Percentiles rank a stretch among this genome's conserved stretches.
These are phyloP conservation scores for Zelonia costaricensis DNA, from an alignment of 208 protist species.

Conservation along the genomic window DNA sequence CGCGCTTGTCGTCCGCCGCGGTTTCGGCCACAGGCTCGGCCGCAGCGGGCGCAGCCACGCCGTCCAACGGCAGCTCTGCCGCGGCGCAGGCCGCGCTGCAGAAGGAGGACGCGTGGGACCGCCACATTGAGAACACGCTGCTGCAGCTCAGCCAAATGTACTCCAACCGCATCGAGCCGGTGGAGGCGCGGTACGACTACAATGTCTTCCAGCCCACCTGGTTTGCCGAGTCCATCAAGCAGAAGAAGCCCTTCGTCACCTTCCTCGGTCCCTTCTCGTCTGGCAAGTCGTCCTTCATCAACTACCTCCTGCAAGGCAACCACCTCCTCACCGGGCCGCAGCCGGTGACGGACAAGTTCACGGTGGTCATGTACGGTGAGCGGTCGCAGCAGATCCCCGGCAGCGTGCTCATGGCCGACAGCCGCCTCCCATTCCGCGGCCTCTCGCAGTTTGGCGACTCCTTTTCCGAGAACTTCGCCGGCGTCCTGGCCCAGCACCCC, in stretches of 20 bases:
- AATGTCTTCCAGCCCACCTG: constrained; percentile 55
- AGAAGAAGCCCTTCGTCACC: constrained; percentile 78
- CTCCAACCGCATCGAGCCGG: constrained; percentile 52
- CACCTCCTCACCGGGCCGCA: constrained; percentile 92
- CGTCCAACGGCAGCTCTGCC: not conserved
- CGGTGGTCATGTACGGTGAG: constrained; percentile 92
- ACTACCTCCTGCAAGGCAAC: constrained; percentile 89
- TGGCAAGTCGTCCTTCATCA: constrained; percentile 96
- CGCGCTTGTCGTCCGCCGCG: not conserved
- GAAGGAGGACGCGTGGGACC: constrained; percentile 60
- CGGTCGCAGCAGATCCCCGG: constrained; percentile 84
- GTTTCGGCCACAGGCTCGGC: not conserved
- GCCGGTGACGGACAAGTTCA: constrained; percentile 95
- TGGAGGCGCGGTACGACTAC: constrained; percentile 75
- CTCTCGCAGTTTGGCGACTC: constrained; percentile 86
- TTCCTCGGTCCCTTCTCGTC: constrained; percentile 90
- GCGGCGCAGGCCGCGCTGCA: not conserved
- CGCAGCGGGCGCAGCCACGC: not conserved
- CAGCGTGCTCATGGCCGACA: constrained; percentile 82
- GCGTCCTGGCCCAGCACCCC: constrained; percentile 68
- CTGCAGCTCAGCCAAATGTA: constrained; percentile 56
- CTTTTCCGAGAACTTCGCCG: constrained; percentile 90
- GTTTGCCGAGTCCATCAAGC: constrained; percentile 76
- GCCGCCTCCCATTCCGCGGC: constrained; percentile 88
- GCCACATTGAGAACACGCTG: constrained; percentile 62